Evolutionary conservation across 306 rosid genomes (phyloP).

Genomic region (Acacia acuminata): DNA sequence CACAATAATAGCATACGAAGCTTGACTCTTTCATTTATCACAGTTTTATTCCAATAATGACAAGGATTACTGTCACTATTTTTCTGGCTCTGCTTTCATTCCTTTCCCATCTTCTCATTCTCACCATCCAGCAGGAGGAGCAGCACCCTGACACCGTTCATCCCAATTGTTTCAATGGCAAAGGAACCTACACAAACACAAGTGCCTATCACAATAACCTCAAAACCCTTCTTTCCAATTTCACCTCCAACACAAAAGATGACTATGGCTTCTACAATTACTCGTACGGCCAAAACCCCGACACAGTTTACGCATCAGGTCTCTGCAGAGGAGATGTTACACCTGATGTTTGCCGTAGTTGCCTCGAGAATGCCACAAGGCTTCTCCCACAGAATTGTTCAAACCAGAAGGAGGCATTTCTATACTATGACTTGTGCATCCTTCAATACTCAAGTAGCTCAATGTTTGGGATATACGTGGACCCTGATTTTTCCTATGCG

Average conservation of each 20-base stretch:
- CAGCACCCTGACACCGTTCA: no score
- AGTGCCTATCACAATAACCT: background rate
- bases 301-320: background rate
- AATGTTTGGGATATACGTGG: background rate
- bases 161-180: background rate
- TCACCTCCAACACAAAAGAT: background rate
- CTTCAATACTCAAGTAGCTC: background rate
- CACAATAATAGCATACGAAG: background rate
- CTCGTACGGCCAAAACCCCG: background rate
- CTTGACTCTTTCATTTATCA: background rate
- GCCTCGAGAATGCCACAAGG: background rate
- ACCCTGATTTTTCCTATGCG: background rate
- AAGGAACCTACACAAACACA: background rate
- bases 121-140: background rate
- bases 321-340: background rate
- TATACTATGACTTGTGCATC: background rate
- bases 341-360: background rate
- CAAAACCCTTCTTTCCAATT: background rate
- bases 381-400: background rate
- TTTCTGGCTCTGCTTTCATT: background rate
- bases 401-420: background rate
- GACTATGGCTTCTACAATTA: slow-evolving; percentile 7
- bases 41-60: background rate
- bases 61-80: background rate
- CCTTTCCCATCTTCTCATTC: background rate